A percentile compares a stretch with the other conserved stretches of the same genome.
Conservation (phyloP, 2,329 filamentous ascomycete genomes). For the Graphilbum ipis-grandicollis region DNA sequence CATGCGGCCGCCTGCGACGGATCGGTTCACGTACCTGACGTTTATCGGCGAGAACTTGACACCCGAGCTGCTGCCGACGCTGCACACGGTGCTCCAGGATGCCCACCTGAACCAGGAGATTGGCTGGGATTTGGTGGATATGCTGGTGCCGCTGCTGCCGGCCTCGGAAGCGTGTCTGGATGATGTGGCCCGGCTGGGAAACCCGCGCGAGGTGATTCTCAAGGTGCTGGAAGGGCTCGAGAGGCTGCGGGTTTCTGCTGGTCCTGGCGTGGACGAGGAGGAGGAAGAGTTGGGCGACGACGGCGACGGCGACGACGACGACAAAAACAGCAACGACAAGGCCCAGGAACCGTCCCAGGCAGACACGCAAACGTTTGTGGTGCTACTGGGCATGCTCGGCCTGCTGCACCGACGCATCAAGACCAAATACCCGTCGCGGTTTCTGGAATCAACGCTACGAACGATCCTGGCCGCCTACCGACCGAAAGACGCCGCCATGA, state of each 20-base stretch:
- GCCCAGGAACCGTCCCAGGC: constrained; percentile 11
- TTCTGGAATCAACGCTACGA: constrained; percentile 59
- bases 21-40: constrained; percentile 62
- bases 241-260: constrained; percentile 23
- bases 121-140: constrained; percentile 69
- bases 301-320: constrained; percentile 16
- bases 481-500: constrained; percentile 46
- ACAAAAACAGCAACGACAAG: constrained; percentile 13
- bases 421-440: constrained; percentile 62
- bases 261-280: not conserved
- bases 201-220: constrained; percentile 65
- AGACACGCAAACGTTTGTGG: constrained; percentile 5
- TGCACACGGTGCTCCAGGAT: constrained; percentile 42
- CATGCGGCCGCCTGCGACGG: constrained; percentile 34
- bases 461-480: constrained; percentile 52
- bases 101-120: constrained; percentile 59
- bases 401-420: constrained; percentile 59
- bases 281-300: constrained; percentile 18
- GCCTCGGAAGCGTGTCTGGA: constrained; percentile 54
- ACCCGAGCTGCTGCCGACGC: constrained; percentile 45
- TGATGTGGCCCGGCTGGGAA: constrained; percentile 59
- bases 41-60: constrained; percentile 59
- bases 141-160: constrained; percentile 50
- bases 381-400: constrained; percentile 50
- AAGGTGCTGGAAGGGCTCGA: constrained; percentile 62